A percentile compares a stretch with the other conserved stretches of the same genome.
phyloP scores from a whole-genome alignment of 805 yeast species.

The Metschnikowia dekortorum region DNA sequence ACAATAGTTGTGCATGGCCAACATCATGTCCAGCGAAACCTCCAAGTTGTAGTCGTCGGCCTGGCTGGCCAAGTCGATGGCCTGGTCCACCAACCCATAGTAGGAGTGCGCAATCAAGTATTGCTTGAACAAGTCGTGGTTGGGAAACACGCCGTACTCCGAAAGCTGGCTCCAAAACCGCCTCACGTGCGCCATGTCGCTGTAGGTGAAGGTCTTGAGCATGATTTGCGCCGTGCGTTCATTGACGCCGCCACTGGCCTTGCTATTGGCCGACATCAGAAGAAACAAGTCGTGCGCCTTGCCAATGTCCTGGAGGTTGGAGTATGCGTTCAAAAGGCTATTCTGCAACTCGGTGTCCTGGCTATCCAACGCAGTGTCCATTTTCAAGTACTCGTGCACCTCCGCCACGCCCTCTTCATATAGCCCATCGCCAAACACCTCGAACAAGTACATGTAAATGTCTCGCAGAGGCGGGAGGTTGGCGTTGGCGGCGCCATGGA shows the following conservation, averaged over 20 bases:
- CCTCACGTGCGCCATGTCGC: conserved; percentile 52
- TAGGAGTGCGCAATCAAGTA: conserved; percentile 67
- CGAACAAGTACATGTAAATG: conserved; percentile 57
- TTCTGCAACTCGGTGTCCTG: conserved; percentile 58
- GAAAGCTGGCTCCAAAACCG: conserved; percentile 60
- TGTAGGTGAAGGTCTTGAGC: conserved; percentile 57
- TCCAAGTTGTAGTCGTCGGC: conserved; percentile 46
- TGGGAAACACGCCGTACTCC: conserved; percentile 48
- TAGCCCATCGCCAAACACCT: conserved; percentile 52
- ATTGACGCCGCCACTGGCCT: conserved; percentile 45
- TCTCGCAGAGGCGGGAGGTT: conserved; percentile 27
- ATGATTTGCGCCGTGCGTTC: conserved; percentile 63
- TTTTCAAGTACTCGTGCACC: conserved; percentile 57
- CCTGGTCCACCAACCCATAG: conserved; percentile 55
- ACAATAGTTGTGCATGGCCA: conserved; percentile 45
- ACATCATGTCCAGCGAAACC: conserved; percentile 41
- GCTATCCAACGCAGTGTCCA: conserved; percentile 50
- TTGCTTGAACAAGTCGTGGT: conserved; percentile 50
- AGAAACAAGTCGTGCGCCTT: conserved; percentile 59
- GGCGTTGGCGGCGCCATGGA: conserved; percentile 34
- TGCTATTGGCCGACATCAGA: conserved; percentile 51
- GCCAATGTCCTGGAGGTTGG: conserved; percentile 51
- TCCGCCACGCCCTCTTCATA: conserved; percentile 66
- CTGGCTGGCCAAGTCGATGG: conserved; percentile 45
- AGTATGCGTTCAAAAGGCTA: conserved; percentile 59